phyloP scores from a whole-genome alignment of 1,284 basidiomycete genomes.

The Trametes pubescens region DNA sequence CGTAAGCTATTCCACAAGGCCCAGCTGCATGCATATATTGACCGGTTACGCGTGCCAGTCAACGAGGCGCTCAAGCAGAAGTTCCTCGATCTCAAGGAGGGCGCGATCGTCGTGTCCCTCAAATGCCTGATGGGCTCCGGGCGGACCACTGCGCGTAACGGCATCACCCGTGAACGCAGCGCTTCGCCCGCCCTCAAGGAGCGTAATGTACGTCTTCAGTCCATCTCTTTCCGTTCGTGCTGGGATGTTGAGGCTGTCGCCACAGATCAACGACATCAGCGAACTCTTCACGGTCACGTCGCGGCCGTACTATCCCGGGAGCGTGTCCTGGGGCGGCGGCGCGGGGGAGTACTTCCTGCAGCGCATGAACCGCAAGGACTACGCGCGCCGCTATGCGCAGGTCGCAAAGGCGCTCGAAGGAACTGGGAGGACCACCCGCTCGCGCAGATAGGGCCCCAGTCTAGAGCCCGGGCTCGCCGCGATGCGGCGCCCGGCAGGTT shows the following conservation, averaged over 20 bases:
- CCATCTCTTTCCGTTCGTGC: not conserved
- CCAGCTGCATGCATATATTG: not conserved
- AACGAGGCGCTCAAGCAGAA: slow-evolving; percentile 78
- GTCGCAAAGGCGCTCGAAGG: slow-evolving; percentile 36
- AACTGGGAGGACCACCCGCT: slow-evolving; percentile 34
- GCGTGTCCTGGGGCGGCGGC: slow-evolving; percentile 77
- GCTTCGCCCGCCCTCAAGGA: slow-evolving; percentile 32
- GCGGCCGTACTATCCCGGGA: slow-evolving; percentile 69
- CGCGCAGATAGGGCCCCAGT: slow-evolving; percentile 28
- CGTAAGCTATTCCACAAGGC: slow-evolving; percentile 51
- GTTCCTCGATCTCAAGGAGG: slow-evolving; percentile 82
- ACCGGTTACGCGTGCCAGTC: slow-evolving; percentile 51
- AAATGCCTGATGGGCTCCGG: slow-evolving; percentile 72
- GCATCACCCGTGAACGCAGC: slow-evolving; percentile 26
- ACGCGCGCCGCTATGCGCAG: slow-evolving; percentile 54
- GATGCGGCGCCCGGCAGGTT: no score
- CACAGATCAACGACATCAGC: slow-evolving; percentile 73
- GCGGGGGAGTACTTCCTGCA: slow-evolving; percentile 78
- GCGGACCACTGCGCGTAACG: slow-evolving; percentile 68
- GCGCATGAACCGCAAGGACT: slow-evolving; percentile 74
- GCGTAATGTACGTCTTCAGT: slow-evolving; percentile 57
- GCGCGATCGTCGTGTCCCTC: slow-evolving; percentile 79
- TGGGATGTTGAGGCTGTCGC: slow-evolving; percentile 1
- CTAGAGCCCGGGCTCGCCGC: no score
- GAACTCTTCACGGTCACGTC: slow-evolving; percentile 79